Conservation (phyloP, 805 yeast genomes). For the Metschnikowia colocasiae region DNA sequence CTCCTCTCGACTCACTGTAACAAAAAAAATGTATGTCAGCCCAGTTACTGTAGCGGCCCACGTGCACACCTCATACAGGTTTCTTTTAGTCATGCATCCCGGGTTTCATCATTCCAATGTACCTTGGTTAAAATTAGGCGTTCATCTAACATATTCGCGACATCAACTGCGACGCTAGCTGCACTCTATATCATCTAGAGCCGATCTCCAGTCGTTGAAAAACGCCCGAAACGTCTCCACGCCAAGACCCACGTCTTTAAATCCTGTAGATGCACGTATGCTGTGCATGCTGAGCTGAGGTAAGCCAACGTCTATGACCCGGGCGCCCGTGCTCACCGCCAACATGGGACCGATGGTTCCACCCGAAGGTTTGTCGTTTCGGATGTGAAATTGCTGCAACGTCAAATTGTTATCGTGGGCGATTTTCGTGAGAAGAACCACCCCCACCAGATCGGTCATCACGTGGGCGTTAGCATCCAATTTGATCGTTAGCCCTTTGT, state of each 20-base stretch:
- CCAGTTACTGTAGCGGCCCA: no score
- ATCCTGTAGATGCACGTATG: conserved; percentile 37
- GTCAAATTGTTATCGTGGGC: conserved; percentile 22
- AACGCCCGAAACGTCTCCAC: conserved; percentile 30
- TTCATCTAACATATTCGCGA: background rate
- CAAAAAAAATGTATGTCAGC: no score
- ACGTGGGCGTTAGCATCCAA: conserved; percentile 38
- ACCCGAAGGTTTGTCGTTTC: conserved; percentile 41
- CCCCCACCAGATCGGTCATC: conserved; percentile 34
- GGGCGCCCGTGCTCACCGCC: conserved; percentile 33
- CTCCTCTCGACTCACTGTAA: no score
- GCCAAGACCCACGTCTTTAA: conserved; percentile 38
- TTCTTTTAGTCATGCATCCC: background rate
- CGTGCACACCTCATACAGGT: background rate
- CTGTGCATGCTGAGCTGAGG: conserved; percentile 44
- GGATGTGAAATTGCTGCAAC: conserved; percentile 38
- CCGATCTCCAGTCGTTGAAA: conserved; percentile 26
- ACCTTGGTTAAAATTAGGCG: background rate
- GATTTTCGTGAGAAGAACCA: conserved; percentile 24
- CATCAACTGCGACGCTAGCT: background rate
- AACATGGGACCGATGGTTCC: conserved; percentile 43
- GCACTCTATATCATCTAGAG: conserved; percentile 9
- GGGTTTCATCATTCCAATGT: background rate
- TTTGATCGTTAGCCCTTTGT: conserved; percentile 36
- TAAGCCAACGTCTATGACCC: conserved; percentile 40